A percentile compares a stretch with the other conserved stretches of the same genome.
These are phyloP conservation scores for Gypsophila paniculata DNA, from an alignment of 179 eudicot genomes.

Conservation along the genomic window DNA sequence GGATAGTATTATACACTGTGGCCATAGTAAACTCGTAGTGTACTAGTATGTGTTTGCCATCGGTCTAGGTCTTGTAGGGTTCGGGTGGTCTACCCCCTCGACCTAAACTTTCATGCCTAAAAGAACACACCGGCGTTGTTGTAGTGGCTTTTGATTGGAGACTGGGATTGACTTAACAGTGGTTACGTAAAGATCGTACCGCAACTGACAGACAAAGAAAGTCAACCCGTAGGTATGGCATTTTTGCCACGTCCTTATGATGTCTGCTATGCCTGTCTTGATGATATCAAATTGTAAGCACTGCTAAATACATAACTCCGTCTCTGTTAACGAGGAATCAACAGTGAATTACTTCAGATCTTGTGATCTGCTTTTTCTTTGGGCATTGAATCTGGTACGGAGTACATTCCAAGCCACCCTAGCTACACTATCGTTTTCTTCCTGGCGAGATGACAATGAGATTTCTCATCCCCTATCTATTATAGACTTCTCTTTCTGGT, in stretches of 20 bases:
- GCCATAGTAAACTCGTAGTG: no score
- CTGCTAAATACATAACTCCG: neutral
- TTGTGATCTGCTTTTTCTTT: neutral
- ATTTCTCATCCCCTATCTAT: neutral
- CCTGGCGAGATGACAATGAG: neutral
- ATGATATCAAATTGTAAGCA: neutral
- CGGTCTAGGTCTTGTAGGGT: no score
- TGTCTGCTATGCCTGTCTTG: neutral
- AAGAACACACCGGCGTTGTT: no score
- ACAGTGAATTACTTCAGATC: slow-evolving; percentile 5
- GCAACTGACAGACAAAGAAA: neutral
- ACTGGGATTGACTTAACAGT: no score
- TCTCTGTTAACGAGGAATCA: neutral
- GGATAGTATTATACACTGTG: no score
- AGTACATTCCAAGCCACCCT: neutral
- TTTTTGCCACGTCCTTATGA: no score
- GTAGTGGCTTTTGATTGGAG: no score
- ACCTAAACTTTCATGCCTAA: no score
- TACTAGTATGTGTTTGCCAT: no score
- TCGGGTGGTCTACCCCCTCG: no score
- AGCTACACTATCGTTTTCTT: slow-evolving; percentile 3
- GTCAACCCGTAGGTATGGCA: neutral
- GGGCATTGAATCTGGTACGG: neutral
- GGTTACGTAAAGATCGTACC: neutral
- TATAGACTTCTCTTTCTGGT: neutral